Evolutionary conservation across 2,329 filamentous ascomycete genomes (phyloP).

Genomic region (Ceratocystis destructans): DNA sequence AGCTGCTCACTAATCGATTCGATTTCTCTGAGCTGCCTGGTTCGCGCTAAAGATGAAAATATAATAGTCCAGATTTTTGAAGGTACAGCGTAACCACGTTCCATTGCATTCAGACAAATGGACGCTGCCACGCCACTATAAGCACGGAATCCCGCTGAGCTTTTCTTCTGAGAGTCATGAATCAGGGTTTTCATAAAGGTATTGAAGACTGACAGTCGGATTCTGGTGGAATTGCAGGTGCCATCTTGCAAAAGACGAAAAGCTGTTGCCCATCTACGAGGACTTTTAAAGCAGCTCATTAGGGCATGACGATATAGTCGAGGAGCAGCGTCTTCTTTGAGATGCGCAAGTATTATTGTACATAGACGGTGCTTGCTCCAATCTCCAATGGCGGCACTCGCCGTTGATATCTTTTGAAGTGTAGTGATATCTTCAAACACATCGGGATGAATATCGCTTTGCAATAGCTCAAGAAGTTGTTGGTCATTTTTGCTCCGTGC

Average conservation of each 20-base stretch:
- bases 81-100: slow-evolving; percentile 13
- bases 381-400: slow-evolving; percentile 26
- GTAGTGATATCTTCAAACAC: slow-evolving; percentile 37
- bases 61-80: slow-evolving; percentile 11
- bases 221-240: neutral
- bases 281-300: slow-evolving; percentile 24
- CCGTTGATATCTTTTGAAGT: slow-evolving; percentile 29
- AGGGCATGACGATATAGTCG: slow-evolving; percentile 20
- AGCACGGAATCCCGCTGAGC: neutral
- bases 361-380: slow-evolving; percentile 33
- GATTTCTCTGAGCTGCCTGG: slow-evolving; percentile 1
- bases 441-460: slow-evolving; percentile 41
- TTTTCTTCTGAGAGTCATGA: slow-evolving; percentile 5
- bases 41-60: slow-evolving; percentile 4
- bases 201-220: slow-evolving; percentile 12
- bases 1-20: slow-evolving; percentile 7
- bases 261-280: slow-evolving; percentile 24
- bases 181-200: slow-evolving; percentile 10
- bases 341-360: slow-evolving; percentile 29
- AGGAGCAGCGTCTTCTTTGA: slow-evolving; percentile 21
- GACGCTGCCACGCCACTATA: slow-evolving; percentile 6
- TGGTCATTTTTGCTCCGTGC: slow-evolving; percentile 41
- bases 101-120: slow-evolving; percentile 11
- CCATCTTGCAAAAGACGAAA: slow-evolving; percentile 14
- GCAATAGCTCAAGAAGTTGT: slow-evolving; percentile 33